These are phyloP conservation scores for Leccinum uliginosum DNA, from an alignment of 768 basidiomycete species.

Conservation along the genomic window DNA sequence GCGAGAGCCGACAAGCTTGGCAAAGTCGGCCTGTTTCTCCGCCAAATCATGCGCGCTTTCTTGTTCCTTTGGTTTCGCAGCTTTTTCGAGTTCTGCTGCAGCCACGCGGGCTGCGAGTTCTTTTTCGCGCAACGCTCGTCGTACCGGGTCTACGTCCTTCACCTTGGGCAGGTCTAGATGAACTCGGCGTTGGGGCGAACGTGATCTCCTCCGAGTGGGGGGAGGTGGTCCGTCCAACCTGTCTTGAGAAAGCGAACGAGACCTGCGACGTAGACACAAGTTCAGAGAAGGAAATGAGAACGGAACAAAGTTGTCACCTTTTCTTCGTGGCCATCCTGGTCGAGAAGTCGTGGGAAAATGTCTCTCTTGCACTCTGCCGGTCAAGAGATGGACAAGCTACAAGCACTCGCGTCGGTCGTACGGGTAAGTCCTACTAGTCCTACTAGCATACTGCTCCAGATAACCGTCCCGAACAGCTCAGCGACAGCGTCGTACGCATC, in stretches of 20 bases:
- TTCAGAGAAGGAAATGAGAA: not conserved
- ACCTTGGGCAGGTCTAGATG: constrained; percentile 46
- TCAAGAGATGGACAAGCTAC: constrained; percentile 45
- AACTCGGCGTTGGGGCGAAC: constrained; percentile 31
- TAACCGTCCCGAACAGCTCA: constrained; percentile 45
- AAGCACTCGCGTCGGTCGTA: constrained; percentile 48
- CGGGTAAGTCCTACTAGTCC: constrained; percentile 37
- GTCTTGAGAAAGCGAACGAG: constrained; percentile 43
- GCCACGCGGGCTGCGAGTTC: constrained; percentile 71
- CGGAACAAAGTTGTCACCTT: constrained; percentile 23
- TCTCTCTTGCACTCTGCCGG: too few relatives aligned
- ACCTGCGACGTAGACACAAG: constrained; percentile 36
- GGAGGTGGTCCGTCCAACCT: constrained; percentile 35
- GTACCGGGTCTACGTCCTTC: constrained; percentile 70
- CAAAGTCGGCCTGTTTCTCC: constrained; percentile 83
- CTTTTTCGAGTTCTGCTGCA: constrained; percentile 61
- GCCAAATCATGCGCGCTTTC: constrained; percentile 41
- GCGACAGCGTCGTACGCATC: constrained; percentile 60
- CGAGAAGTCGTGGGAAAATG: not conserved
- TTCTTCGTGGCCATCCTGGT: constrained; percentile 43
- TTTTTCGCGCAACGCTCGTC: constrained; percentile 72
- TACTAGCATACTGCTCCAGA: not conserved
- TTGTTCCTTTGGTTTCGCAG: constrained; percentile 49
- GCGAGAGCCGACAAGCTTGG: constrained; percentile 74
- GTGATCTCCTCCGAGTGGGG: constrained; percentile 38